Base-by-base conservation (phyloP, 2,329 filamentous ascomycete genomes). In the Chaetomiaceae sp. region DNA sequence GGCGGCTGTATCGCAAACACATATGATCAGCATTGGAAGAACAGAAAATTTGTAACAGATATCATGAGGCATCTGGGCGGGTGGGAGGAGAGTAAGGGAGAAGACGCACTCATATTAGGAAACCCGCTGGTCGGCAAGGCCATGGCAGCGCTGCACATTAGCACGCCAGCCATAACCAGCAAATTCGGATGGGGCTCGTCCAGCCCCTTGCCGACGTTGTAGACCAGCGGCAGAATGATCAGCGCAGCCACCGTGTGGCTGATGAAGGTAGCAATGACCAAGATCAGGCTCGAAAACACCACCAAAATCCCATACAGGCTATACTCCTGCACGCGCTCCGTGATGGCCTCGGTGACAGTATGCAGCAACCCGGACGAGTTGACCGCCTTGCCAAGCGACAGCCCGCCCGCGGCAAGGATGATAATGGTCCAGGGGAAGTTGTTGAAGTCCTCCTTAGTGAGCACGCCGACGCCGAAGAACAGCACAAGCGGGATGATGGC, bases 391-490 rank as follows among this genome's bases (percentile, higher is more conserved):
- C 93, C 93, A 0, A 98, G 80, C 1, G 89, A 89, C 27, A 98
- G 71, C 7, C 93, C 93, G 38, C 93, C 93, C 0, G 93, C 91
- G 0, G 93, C 93, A 17, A 98, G 83, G 60, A 98, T 97, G 67
- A 98, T 96, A 67, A 98, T 98, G 17, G 94, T 98, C 93, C 93
- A 98, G 32, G 96, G 84, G 67, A 98, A 98, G 67, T 98, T 98
- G 73, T 98, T 98, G 65, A 98, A 98, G 68, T 98, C 93, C 68
- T 97, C 93, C 68, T 97, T 98, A 39, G 90, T 97, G 26, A 98
- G 74, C 56, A 97, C 91, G 10, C 93, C 93, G 2, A 89, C 90
- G 45, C 93, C 93, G 59, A 98, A 98, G 76, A 98, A 98, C 34
- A 96, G 74, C 3, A 95, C 86, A 42, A 98, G 84, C 6, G 93